Evolutionary conservation across 352 stramenopile genomes (phyloP).

Genomic region (Thraustochytrium sp.): DNA sequence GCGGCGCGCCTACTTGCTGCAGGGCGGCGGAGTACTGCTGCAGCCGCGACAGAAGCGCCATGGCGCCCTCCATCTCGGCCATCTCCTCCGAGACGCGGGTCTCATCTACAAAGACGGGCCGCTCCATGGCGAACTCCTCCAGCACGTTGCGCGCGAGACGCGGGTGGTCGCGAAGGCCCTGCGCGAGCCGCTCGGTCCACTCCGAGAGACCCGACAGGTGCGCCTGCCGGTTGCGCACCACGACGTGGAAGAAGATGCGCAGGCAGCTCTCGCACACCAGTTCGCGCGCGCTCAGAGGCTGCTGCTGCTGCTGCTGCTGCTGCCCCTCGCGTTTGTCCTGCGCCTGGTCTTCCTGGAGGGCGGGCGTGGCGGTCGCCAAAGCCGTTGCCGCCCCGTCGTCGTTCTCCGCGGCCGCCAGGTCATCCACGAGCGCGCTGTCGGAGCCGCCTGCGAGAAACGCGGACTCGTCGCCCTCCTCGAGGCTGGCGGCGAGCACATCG

Average conservation of each 20-base stretch:
- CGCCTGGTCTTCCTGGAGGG: too few species aligned
- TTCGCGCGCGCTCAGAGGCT: background rate
- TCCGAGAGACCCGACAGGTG: background rate
- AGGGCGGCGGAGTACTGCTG: background rate
- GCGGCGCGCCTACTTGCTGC: constrained; percentile 20
- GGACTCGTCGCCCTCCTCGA: constrained; percentile 9
- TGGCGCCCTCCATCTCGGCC: background rate
- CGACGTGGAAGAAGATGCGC: constrained; percentile 1
- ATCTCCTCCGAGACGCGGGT: background rate
- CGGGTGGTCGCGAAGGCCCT: background rate
- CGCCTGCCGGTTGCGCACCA: background rate
- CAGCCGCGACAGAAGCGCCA: background rate
- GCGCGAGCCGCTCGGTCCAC: background rate
- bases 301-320: background rate
- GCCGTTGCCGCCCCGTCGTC: too few species aligned
- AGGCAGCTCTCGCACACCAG: background rate
- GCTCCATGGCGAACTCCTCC: background rate
- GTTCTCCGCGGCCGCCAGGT: background rate
- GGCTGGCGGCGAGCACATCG: background rate
- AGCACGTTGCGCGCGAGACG: background rate
- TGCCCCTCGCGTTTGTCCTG: too few species aligned
- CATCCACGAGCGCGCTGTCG: too few species aligned
- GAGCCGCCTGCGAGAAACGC: too few species aligned
- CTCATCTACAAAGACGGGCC: background rate
- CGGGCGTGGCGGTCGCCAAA: too few species aligned